Evolutionary conservation across 768 basidiomycete genomes (phyloP), one percentile per base, ranked within the genome.

Genomic region (Russula olivacea): DNA sequence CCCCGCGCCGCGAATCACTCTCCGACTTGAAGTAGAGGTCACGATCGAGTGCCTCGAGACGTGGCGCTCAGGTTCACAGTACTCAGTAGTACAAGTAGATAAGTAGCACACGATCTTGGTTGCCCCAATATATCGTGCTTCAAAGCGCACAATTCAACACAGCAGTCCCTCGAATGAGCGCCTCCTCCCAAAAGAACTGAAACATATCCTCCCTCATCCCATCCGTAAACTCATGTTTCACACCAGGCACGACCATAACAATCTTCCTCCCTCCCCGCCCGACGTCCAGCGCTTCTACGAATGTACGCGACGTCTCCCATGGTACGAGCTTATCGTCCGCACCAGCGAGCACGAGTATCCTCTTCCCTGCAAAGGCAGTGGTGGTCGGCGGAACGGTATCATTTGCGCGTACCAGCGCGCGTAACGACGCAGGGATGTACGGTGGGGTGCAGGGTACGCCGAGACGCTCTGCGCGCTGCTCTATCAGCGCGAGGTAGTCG

Each of bases 341-440:
- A 0, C 91, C 91, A 0, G 85, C 84, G 4, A 94, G 72, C 3
- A 88, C 84, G 6, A 94, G 78, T 15, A 94, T 78, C 69, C 83
- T 83, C 76, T 91, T 92, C 1, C 83, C 86, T 4, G 78, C 61
- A 71, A 89, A 92, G 1, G 86, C 83, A 14, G 74, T 68, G 65
- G 78, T 82, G 5, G 81, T 74, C 41, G 76, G 73, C 3, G 70
- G 72, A 3, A 72, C 77, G 0, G 85, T 82, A 66, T 85, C 82
- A 30, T 75, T 66, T 17, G 67, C 69, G 43, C 73, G 65, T n/a
- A 91, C 76, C 48, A 83, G 72, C 19, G 72, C 72, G 34, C 78
- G 73, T 41, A 89, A 72, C 15, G 80, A 78, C 14, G 74, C 72
- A 0, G 91, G 89, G 59, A 88, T 80, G 64, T 82, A 74, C 0